These are phyloP conservation scores for Heritiera fomes DNA, from an alignment of 345 rosid genomes.

Conservation along the genomic window DNA sequence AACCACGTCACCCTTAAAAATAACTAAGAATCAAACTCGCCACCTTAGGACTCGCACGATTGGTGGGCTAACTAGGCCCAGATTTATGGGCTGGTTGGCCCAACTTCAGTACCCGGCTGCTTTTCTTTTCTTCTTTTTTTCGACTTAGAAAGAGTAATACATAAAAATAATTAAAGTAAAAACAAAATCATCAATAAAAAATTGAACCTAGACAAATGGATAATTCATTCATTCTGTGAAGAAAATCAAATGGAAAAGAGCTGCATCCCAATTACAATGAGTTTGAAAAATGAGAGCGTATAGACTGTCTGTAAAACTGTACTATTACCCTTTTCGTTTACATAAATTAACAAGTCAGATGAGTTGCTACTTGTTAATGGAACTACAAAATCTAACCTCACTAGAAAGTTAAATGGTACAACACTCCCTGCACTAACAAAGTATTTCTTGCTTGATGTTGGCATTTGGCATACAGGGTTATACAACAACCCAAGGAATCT, in stretches of 20 bases:
- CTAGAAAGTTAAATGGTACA: too few species aligned
- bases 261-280: not conserved
- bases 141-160: too few species aligned
- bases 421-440: slow-evolving; percentile 9
- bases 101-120: not conserved
- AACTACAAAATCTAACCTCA: slow-evolving; percentile 9
- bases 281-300: not conserved
- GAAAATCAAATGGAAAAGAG: too few species aligned
- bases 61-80: not conserved
- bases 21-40: not conserved
- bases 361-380: slow-evolving; percentile 4
- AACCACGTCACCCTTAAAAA: not conserved
- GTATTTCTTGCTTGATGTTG: not conserved
- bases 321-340: not conserved
- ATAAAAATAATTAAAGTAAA: not conserved
- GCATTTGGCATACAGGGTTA: not conserved
- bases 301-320: not conserved
- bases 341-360: slow-evolving; percentile 20
- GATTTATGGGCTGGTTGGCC: not conserved
- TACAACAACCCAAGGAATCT: not conserved
- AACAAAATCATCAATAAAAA: not conserved
- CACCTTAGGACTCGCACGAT: not conserved
- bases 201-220: not conserved
- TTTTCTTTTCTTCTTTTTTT: too few species aligned
- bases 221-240: not conserved